Conservation (phyloP, 2,329 filamentous ascomycete genomes). For the Mycocentrospora acerina region DNA sequence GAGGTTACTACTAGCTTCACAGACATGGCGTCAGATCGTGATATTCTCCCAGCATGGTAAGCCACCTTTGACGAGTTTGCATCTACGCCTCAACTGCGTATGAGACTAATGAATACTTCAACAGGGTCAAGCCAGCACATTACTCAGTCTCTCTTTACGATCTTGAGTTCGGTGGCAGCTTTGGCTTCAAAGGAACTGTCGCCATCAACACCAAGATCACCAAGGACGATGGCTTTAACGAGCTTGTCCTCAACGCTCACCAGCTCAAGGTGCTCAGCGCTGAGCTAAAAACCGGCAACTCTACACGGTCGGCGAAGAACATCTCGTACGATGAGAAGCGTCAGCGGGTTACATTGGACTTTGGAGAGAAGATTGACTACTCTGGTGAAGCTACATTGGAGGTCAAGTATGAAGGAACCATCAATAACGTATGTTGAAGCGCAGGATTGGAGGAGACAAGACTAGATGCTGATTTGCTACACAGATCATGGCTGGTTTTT, state of each 20-base stretch:
- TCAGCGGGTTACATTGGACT: constrained; percentile 79
- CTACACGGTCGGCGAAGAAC: constrained; percentile 61
- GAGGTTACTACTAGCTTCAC: constrained; percentile 34
- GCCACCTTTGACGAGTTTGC: constrained; percentile 6
- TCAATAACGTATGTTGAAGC: constrained; percentile 67
- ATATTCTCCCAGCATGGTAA: constrained; percentile 49
- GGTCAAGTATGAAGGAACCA: constrained; percentile 75
- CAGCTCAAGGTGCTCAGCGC: constrained; percentile 75
- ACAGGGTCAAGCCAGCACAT: constrained; percentile 76
- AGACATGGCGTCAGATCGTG: constrained; percentile 50
- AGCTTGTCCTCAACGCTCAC: constrained; percentile 82
- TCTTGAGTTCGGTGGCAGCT: constrained; percentile 69
- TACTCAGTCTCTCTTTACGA: constrained; percentile 82
- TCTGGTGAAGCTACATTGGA: constrained; percentile 66
- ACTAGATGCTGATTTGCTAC: not conserved
- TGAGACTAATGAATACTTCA: constrained; percentile 16
- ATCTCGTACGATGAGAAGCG: constrained; percentile 81
- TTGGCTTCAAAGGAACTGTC: constrained; percentile 84
- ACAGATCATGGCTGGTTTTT: constrained; percentile 80
- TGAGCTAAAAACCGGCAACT: constrained; percentile 61
- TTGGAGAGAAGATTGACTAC: constrained; percentile 69
- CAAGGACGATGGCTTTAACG: constrained; percentile 62
- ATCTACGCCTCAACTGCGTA: not conserved
- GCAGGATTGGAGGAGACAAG: too few relatives aligned
- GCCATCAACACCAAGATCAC: constrained; percentile 75